Evolutionary conservation across 768 basidiomycete species (phyloP).

Genomic region (Paxillus rubicundulus): DNA sequence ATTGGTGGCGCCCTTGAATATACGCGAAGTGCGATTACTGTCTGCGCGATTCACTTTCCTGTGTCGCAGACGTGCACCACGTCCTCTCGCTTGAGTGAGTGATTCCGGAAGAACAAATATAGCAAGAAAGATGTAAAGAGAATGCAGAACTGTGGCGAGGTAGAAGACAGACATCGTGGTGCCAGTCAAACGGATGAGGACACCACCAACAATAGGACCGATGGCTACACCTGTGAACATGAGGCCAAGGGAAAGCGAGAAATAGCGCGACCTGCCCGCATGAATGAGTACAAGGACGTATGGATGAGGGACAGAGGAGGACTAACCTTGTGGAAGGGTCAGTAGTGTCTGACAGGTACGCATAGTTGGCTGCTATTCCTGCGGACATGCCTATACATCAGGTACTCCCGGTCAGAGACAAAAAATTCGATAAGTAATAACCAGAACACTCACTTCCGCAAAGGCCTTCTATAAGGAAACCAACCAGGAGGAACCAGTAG

Average conservation of each 20-base stretch:
- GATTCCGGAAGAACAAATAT: conserved; percentile 78
- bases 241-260: conserved; percentile 66
- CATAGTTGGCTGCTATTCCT: conserved; percentile 51
- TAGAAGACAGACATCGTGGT: conserved; percentile 70
- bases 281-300: neutral
- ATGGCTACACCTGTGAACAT: conserved; percentile 71
- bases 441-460: conserved; percentile 57
- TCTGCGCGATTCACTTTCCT: conserved; percentile 1
- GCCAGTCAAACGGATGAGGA: conserved; percentile 59
- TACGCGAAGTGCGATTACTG: neutral
- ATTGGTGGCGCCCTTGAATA: conserved; percentile 45
- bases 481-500: conserved; percentile 74
- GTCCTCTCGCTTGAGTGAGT: conserved; percentile 49
- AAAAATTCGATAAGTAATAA: neutral
- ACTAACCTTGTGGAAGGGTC: conserved; percentile 51
- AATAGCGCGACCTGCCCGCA: conserved; percentile 51
- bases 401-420: neutral
- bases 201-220: conserved; percentile 71
- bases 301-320: neutral
- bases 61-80: conserved; percentile 17
- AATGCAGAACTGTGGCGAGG: conserved; percentile 49
- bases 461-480: conserved; percentile 63
- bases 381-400: conserved; percentile 46
- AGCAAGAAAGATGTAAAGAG: conserved; percentile 46
- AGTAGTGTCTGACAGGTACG: conserved; percentile 70